phyloP scores from a whole-genome alignment of 2,329 filamentous ascomycete genomes.

The Aspergillus puulaauensis region DNA sequence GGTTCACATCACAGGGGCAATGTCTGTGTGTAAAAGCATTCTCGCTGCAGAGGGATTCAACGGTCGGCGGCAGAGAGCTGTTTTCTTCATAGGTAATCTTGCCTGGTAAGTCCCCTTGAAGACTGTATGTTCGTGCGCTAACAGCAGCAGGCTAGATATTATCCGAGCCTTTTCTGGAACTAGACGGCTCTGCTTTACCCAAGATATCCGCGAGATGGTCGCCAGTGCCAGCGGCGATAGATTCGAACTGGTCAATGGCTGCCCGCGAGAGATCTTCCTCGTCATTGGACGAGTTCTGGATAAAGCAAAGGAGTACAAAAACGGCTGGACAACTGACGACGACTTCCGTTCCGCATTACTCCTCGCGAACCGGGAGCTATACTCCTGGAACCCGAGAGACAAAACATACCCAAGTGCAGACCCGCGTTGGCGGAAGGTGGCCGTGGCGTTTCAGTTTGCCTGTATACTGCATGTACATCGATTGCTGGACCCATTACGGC shows the following conservation, averaged over 20 bases:
- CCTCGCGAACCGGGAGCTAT: slow-evolving; percentile 20
- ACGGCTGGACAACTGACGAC: slow-evolving; percentile 20
- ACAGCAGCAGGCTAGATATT: slow-evolving; percentile 28
- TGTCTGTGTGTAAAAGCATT: slow-evolving; percentile 32
- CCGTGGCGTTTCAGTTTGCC: slow-evolving; percentile 27
- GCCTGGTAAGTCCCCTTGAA: slow-evolving; percentile 21
- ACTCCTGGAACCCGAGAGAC: slow-evolving; percentile 21
- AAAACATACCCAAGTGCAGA: slow-evolving; percentile 25
- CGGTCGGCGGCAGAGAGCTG: slow-evolving; percentile 23
- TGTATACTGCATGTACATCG: slow-evolving; percentile 30
- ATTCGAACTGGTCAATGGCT: slow-evolving; percentile 32
- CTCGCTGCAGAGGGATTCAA: slow-evolving; percentile 23
- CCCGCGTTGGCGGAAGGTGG: slow-evolving; percentile 24
- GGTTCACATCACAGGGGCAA: slow-evolving; percentile 32
- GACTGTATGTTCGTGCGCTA: neutral
- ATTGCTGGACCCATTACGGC: slow-evolving; percentile 21
- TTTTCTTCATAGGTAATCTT: slow-evolving; percentile 32
- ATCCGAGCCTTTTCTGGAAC: slow-evolving; percentile 29
- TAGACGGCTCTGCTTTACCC: slow-evolving; percentile 28
- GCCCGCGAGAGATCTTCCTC: slow-evolving; percentile 29
- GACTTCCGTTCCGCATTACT: slow-evolving; percentile 19
- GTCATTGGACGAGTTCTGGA: slow-evolving; percentile 29
- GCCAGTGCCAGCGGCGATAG: slow-evolving; percentile 22
- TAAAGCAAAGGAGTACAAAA: slow-evolving; percentile 25
- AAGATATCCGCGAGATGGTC: slow-evolving; percentile 26